A percentile compares a stretch with the other conserved stretches of the same genome.
These are phyloP conservation scores for Grammothele lineata DNA, from an alignment of 768 basidiomycete genomes.

Conservation along the genomic window DNA sequence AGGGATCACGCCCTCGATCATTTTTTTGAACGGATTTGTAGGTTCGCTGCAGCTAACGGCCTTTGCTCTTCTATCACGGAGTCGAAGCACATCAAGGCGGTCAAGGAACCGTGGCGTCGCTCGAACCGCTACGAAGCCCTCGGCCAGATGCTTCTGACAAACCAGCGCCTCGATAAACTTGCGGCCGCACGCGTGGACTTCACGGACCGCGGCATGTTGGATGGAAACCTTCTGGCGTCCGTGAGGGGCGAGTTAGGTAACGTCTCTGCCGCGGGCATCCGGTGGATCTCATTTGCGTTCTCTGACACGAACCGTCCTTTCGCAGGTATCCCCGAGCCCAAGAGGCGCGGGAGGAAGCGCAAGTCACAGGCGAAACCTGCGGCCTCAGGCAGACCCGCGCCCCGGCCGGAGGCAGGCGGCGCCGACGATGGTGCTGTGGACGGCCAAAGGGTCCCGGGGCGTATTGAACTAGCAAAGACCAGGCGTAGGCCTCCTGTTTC, in stretches of 20 bases:
- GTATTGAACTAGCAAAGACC: too few relatives aligned
- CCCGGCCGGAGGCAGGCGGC: too few relatives aligned
- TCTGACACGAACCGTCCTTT: too few relatives aligned
- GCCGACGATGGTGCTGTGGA: not conserved
- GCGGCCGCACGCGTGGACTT: slow-evolving; percentile 15
- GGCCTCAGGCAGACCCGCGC: too few relatives aligned
- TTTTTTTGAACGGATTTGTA: slow-evolving; percentile 10
- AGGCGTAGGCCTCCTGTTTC: not conserved
- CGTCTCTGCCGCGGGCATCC: too few relatives aligned
- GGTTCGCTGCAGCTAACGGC: slow-evolving; percentile 22
- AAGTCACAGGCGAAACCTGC: too few relatives aligned
- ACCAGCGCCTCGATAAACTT: slow-evolving; percentile 20
- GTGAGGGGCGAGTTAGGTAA: slow-evolving; percentile 13
- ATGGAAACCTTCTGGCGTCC: slow-evolving; percentile 19
- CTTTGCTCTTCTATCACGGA: slow-evolving; percentile 25
- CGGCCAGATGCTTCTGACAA: slow-evolving; percentile 21
- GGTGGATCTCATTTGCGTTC: too few relatives aligned
- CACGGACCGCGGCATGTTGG: slow-evolving; percentile 19
- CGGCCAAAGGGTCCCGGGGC: too few relatives aligned
- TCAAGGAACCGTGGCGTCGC: slow-evolving; percentile 21
- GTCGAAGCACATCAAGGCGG: slow-evolving; percentile 21
- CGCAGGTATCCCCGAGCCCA: too few relatives aligned
- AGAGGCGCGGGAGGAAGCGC: too few relatives aligned
- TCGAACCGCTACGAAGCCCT: slow-evolving; percentile 17
- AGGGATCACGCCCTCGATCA: slow-evolving; percentile 6